Evolutionary conservation across 1,284 basidiomycete species (phyloP).

Genomic region (Anthracocystis panici-leucophaei): DNA sequence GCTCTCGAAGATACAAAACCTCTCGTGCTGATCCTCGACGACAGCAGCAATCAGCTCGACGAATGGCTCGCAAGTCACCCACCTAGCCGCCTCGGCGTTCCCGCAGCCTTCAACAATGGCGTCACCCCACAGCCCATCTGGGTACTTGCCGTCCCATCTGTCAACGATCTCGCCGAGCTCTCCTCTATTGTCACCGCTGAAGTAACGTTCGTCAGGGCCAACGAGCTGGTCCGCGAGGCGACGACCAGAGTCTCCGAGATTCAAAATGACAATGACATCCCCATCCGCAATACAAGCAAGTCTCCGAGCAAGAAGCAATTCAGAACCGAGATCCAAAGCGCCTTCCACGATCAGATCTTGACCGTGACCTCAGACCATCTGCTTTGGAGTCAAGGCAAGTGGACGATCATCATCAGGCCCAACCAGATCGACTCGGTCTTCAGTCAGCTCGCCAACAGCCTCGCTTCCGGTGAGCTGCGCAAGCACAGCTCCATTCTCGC

Average conservation of each 20-base stretch:
- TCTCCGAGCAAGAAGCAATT: conserved; percentile 22
- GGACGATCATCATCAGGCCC: conserved; percentile 28
- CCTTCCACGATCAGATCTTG: conserved; percentile 34
- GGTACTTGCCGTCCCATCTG: conserved; percentile 7
- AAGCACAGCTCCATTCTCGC: conserved; percentile 21
- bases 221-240: conserved; percentile 1
- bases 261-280: conserved; percentile 24
- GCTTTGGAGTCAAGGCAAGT: conserved; percentile 34
- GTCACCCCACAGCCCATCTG: conserved; percentile 11
- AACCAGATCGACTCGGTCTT: conserved; percentile 22
- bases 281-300: conserved; percentile 11
- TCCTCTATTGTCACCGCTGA: conserved; percentile 1
- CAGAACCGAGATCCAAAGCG: conserved; percentile 24
- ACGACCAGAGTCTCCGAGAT: conserved; percentile 12
- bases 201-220: conserved; percentile 12
- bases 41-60: conserved; percentile 1
- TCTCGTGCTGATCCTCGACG: conserved; percentile 16
- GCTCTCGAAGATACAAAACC: conserved; percentile 9
- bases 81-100: conserved; percentile 15
- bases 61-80: conserved; percentile 26
- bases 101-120: conserved; percentile 23
- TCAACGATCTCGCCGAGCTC: conserved; percentile 25
- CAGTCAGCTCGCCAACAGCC: conserved; percentile 16
- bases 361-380: conserved; percentile 19
- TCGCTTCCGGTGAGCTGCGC: conserved; percentile 20